These are phyloP conservation scores for Platanthera guangdongensis DNA, from an alignment of 106 monocot species.

Conservation along the genomic window DNA sequence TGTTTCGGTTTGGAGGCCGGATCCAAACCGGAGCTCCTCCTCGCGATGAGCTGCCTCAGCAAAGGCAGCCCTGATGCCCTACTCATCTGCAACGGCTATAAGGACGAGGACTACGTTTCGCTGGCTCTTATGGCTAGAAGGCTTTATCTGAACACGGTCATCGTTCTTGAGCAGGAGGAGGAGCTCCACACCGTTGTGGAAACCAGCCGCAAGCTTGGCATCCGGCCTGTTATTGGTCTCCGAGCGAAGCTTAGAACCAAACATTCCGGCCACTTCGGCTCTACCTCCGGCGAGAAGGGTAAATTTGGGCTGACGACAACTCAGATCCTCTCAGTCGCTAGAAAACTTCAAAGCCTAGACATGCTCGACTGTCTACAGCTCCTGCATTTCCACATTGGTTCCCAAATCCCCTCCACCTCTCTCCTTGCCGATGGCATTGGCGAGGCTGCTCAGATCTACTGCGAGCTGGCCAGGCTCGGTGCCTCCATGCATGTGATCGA, in stretches of 20 bases:
- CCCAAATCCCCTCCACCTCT: slow-evolving; percentile 60
- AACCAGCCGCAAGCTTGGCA: slow-evolving; percentile 31
- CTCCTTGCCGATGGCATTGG: slow-evolving; percentile 46
- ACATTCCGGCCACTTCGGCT: slow-evolving; percentile 69
- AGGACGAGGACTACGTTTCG: slow-evolving; percentile 85
- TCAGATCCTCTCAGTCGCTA: slow-evolving; percentile 54
- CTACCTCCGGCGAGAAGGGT: slow-evolving; percentile 81
- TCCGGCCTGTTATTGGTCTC: slow-evolving; percentile 66
- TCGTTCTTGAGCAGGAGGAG: slow-evolving; percentile 81
- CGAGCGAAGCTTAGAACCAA: slow-evolving; percentile 75
- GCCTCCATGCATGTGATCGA: slow-evolving; percentile 66
- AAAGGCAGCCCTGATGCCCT: slow-evolving; percentile 62
- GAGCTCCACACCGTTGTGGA: slow-evolving; percentile 54
- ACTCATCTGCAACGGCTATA: slow-evolving; percentile 97
- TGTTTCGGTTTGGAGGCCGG: slow-evolving; percentile 93
- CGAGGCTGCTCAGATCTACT: slow-evolving; percentile 76
- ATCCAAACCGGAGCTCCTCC: slow-evolving; percentile 92
- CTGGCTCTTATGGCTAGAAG: slow-evolving; percentile 66
- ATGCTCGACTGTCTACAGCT: slow-evolving; percentile 84
- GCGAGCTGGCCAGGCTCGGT: slow-evolving; percentile 58
- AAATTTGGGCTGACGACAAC: slow-evolving; percentile 65
- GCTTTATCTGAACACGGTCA: slow-evolving; percentile 62
- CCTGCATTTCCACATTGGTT: slow-evolving; percentile 77
- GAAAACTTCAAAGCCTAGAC: slow-evolving; percentile 32
- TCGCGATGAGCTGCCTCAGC: slow-evolving; percentile 83